Evolutionary conservation across 1,284 basidiomycete species (phyloP).

Genomic region (Cutaneotrichosporon dermatis): DNA sequence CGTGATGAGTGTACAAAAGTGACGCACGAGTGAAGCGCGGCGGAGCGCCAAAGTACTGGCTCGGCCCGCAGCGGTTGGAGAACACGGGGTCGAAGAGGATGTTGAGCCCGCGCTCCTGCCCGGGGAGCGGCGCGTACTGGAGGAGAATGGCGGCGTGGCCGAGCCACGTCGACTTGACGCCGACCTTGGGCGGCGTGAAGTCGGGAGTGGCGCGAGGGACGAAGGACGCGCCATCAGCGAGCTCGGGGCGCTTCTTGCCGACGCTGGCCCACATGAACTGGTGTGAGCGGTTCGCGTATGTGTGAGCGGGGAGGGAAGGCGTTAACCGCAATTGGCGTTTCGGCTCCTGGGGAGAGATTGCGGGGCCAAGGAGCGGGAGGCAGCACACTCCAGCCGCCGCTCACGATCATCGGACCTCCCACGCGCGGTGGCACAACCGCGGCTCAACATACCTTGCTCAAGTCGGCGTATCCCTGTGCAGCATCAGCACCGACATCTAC

Average conservation of each 20-base stretch:
- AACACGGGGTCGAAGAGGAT: constrained; percentile 71
- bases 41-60: constrained; percentile 56
- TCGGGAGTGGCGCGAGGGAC: constrained; percentile 4
- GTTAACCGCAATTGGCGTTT: too few species aligned
- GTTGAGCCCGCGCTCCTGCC: constrained; percentile 54
- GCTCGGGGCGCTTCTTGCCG: constrained; percentile 26
- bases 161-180: constrained; percentile 64
- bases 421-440: too few species aligned
- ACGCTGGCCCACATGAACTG: constrained; percentile 10
- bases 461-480: constrained; percentile 13
- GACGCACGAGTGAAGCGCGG: constrained; percentile 55
- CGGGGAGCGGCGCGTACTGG: constrained; percentile 52
- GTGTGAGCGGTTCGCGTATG: neutral
- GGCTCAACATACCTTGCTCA: constrained; percentile 1
- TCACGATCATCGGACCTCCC: too few species aligned
- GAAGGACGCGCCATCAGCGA: constrained; percentile 18
- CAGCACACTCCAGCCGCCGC: too few species aligned
- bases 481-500: neutral
- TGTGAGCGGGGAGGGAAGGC: neutral
- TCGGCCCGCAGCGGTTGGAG: constrained; percentile 60
- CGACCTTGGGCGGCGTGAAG: constrained; percentile 20
- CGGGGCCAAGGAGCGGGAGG: too few species aligned
- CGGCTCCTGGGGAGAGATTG: neutral
- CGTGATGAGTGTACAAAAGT: neutral
- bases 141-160: constrained; percentile 68